These are phyloP conservation scores for Lathyrus tuberosus DNA, from an alignment of 306 rosid genomes.

Conservation along the genomic window DNA sequence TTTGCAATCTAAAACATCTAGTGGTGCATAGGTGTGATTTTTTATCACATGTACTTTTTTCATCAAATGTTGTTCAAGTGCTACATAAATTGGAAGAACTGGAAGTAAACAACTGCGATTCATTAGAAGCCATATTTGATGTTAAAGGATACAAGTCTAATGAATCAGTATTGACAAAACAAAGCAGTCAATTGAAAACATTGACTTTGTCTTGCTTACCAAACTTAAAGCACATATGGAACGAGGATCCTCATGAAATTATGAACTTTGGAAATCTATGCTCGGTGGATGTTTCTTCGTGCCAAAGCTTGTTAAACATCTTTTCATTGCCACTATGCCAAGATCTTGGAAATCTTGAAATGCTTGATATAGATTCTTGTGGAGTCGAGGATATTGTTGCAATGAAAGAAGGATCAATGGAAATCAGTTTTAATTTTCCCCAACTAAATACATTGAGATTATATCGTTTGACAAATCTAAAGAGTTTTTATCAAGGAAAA, in stretches of 20 bases:
- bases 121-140: slow-evolving; percentile 4
- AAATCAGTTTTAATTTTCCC: not conserved
- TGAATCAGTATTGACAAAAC: not conserved
- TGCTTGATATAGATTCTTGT: not conserved
- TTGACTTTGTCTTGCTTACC: not conserved
- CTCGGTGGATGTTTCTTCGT: not conserved
- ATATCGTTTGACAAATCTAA: too few species aligned
- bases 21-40: slow-evolving; percentile 20
- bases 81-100: not conserved
- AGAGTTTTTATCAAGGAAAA: too few species aligned
- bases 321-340: not conserved
- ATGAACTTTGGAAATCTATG: slow-evolving; percentile 10
- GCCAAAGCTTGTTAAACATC: not conserved
- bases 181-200: not conserved
- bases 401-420: not conserved
- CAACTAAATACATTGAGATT: not conserved
- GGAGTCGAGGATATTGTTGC: slow-evolving; percentile 11
- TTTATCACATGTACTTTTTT: slow-evolving; percentile 11
- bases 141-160: not conserved
- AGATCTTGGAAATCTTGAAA: not conserved
- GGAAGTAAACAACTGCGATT: slow-evolving; percentile 8
- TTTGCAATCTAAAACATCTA: slow-evolving; percentile 7
- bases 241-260: slow-evolving; percentile 1
- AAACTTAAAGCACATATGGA: not conserved
- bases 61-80: not conserved